Percentiles rank a stretch among this genome's conserved stretches.
Evolutionary conservation across 1,284 basidiomycete species (phyloP).

Genomic region (Ganoderma lucidum): DNA sequence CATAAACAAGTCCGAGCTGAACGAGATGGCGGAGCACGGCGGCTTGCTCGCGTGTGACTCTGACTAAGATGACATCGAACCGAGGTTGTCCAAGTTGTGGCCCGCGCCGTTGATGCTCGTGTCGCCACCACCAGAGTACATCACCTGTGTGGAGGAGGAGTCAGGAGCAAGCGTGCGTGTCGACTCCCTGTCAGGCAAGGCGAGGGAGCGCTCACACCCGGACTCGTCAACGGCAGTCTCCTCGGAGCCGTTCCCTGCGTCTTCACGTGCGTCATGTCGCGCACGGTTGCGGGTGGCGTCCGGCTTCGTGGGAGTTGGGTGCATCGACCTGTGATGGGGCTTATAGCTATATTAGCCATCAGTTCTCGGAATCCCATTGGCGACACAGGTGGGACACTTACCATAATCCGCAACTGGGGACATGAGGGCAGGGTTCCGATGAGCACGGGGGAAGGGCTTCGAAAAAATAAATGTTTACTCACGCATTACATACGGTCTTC

Average conservation of each 20-base stretch:
- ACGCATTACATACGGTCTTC: constrained; percentile 92
- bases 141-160: constrained; percentile 63
- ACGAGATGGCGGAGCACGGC: constrained; percentile 51
- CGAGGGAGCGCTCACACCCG: constrained; percentile 74
- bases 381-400: constrained; percentile 45
- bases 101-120: constrained; percentile 9
- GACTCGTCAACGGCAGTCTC: constrained; percentile 70
- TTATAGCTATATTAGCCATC: constrained; percentile 61
- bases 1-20: constrained; percentile 46
- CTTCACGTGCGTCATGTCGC: constrained; percentile 72
- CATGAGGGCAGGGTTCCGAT: constrained; percentile 27
- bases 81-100: constrained; percentile 48
- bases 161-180: constrained; percentile 74
- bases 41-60: constrained; percentile 64
- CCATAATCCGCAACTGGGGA: constrained; percentile 57
- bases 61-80: constrained; percentile 58
- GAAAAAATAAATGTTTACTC: constrained; percentile 44
- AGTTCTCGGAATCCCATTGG: constrained; percentile 25
- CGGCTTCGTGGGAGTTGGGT: constrained; percentile 87
- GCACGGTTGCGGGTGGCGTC: constrained; percentile 86
- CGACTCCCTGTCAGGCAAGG: constrained; percentile 67
- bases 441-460: constrained; percentile 28
- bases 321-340: constrained; percentile 79
- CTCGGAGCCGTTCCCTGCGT: constrained; percentile 47
- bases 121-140: no score